Evolutionary conservation across 2,329 filamentous ascomycete species (phyloP), one percentile per base, ranked within the genome.

Genomic region (Fusarium transvaalense): DNA sequence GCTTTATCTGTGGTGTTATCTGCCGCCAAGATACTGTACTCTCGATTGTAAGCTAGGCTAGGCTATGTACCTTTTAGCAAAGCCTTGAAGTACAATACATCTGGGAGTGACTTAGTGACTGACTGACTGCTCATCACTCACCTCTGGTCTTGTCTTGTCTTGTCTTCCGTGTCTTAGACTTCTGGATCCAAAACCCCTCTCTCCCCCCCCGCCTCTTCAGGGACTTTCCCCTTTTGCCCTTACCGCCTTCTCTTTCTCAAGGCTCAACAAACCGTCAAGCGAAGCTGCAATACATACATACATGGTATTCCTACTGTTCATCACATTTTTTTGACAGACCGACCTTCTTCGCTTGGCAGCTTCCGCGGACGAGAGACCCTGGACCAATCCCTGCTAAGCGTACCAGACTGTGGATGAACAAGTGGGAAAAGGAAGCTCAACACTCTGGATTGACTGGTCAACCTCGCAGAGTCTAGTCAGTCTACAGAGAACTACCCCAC

Each of bases 401-500:
- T 60, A 34, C 31, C 45, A 47, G 25, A 43, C 37, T 50, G 51
- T 57, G 45, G 64, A 61, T 52, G 61, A 64, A 61, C 39, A 29
- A 38, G 37, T 42, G 59, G 34, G 42, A 59, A 59, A 47, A 64
- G 37, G 56, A 42, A 27, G 45, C 56, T 58, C 58, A 63, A 57
- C 53, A 63, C 53, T 38, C 42, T 45, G 39, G 23, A 45, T 25
- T 51, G 32, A 51, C 34, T 55, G 42, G 59, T 29, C 39, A 55
- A 34, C 14, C 15, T 5, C 23, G 23, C 23, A 25, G 23, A 25
- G 23, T 25, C n/a, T n/a, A n/a, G n/a, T n/a, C n/a, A n/a, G n/a
- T n/a, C 31, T 14, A 38, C 29, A 34, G 17, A 42, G 50, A 55
- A 58, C 47, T 45, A 73, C 72, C 65, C 71, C 72, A 74, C 72